Base-by-base conservation (phyloP, 106 monocot species). In the Xerophyta viscosa region DNA sequence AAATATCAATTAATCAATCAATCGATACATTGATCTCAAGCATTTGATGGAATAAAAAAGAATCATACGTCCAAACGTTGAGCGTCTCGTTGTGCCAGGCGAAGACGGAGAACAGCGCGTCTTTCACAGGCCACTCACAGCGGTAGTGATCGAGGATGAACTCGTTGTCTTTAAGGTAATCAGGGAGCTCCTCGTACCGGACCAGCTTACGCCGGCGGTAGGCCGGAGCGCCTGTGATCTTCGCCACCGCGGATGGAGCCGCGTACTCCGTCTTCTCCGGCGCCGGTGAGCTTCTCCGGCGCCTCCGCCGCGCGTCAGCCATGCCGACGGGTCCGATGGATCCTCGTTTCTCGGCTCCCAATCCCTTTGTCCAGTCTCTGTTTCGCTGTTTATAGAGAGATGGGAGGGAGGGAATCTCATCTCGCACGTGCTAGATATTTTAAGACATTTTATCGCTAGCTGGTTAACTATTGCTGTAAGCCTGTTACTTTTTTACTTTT, bases 61-160 rank as follows among this genome's bases (percentile, higher is more conserved):
- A 23, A 1, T 29, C 20, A 48, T 56, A 94, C 88, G 94, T 94
- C 94, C 94, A 94, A 48, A 94, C 75, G 54, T 94, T 94, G 66
- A 94, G 84, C 24, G 94, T 84, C 67, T 94, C 94, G 72, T 88
- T 94, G 68, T 94, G 88, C 88, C 88, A 94, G 30, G 81, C 53
- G 81, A 94, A 94, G 63, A 37, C 78, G 72, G 88, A 88, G 72
- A 94, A 72, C 20, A 84, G 48, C 12, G 84, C 81, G 52, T 94
- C 81, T 20, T 66, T 48, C 47, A 94, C 39, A 8, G 88, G 78
- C 94, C 94, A 94, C 43, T 88, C 84, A 12, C 77, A 61, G 9
- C 94, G 70, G 77, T 94, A 94, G 65, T 94, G 70, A 25, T 69
- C 75, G 19, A 41, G 71, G 36, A 94, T 94, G 58, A 75, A 94